These are phyloP conservation scores for peach (Prunus persica) DNA, from an alignment of 306 rosid species.

Conservation along the genomic window DNA sequence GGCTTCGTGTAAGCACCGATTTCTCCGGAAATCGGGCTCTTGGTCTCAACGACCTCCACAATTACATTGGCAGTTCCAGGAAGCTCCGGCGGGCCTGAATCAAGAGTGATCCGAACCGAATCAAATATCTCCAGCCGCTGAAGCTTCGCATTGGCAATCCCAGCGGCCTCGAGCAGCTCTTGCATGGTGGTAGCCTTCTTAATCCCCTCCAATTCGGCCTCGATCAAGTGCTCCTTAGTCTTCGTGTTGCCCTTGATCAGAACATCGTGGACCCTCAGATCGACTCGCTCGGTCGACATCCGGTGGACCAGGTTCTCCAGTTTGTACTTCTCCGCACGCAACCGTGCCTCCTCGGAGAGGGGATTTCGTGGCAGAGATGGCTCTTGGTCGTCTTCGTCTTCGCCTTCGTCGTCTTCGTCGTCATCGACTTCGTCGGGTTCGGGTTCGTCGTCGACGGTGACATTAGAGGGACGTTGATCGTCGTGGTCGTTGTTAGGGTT, in stretches of 20 bases:
- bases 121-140: conserved; percentile 72
- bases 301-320: conserved; percentile 53
- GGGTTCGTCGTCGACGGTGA: conserved; percentile 31
- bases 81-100: conserved; percentile 84
- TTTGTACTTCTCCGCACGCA: conserved; percentile 49
- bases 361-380: conserved; percentile 22
- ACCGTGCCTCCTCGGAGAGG: conserved; percentile 33
- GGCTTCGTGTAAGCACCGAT: conserved; percentile 71
- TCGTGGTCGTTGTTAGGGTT: conserved; percentile 40
- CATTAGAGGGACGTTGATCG: conserved; percentile 32
- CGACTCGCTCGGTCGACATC: conserved; percentile 57
- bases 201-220: conserved; percentile 68
- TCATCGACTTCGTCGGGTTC: conserved; percentile 33
- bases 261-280: conserved; percentile 82
- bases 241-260: conserved; percentile 73
- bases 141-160: conserved; percentile 62
- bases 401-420: conserved; percentile 24
- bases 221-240: conserved; percentile 81
- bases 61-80: conserved; percentile 78
- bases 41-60: conserved; percentile 63
- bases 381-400: conserved; percentile 15
- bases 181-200: conserved; percentile 64
- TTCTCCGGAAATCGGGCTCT: conserved; percentile 53
- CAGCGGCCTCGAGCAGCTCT: conserved; percentile 67
- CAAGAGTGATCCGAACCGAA: conserved; percentile 59